These are phyloP conservation scores for Apium graveolens DNA, from an alignment of 129 eudicot genomes.

Conservation along the genomic window DNA sequence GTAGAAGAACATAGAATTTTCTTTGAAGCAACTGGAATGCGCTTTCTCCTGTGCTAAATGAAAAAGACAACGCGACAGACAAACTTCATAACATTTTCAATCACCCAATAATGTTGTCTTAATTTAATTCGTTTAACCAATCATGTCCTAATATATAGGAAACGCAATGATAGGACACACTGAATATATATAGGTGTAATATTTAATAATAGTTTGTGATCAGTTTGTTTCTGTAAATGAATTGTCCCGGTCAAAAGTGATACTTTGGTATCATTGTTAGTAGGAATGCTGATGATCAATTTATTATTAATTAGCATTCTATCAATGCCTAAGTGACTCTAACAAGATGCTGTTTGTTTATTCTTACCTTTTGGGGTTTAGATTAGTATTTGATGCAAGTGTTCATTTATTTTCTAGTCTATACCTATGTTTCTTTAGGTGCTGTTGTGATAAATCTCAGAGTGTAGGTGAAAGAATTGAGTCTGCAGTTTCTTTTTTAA, in stretches of 20 bases:
- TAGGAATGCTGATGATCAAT: constrained; percentile 34
- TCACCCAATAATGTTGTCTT: constrained; percentile 5
- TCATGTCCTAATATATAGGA: constrained; percentile 12
- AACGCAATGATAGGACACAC: constrained; percentile 16
- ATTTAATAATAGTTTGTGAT: constrained; percentile 2
- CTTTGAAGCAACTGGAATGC: constrained; percentile 2
- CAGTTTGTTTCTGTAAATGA: constrained; percentile 4
- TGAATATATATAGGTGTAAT: constrained; percentile 3
- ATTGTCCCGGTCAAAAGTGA: constrained; percentile 60
- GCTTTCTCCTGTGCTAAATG: constrained; percentile 1
- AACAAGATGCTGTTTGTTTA: background rate
- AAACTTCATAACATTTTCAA: background rate
- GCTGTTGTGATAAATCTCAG: background rate
- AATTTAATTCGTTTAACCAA: constrained; percentile 1
- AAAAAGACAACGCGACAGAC: constrained; percentile 11
- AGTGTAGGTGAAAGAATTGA: background rate
- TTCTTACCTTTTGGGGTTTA: background rate
- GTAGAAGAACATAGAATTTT: constrained; percentile 14
- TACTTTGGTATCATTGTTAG: constrained; percentile 43
- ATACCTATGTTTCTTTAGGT: background rate
- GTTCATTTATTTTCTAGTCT: background rate
- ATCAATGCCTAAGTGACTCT: constrained; percentile 15
- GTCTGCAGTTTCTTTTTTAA: too few species aligned
- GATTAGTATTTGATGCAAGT: background rate
- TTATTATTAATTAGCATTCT: constrained; percentile 21